Conservation (phyloP, 148 eudicot genomes). For the Selenicereus undatus region DNA sequence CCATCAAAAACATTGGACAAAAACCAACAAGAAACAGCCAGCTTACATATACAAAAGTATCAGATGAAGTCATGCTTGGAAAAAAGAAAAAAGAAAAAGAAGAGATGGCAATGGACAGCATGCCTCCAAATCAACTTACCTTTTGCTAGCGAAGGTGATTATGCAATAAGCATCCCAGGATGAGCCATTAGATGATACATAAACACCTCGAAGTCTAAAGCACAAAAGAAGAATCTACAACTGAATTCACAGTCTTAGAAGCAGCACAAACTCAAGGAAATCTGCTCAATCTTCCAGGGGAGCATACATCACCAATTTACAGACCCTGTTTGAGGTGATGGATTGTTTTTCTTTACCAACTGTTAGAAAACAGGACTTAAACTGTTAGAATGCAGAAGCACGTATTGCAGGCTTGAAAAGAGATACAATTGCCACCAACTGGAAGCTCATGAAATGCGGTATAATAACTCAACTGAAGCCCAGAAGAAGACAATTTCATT, state of each 20-base stretch:
- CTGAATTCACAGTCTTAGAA: conserved; percentile 2
- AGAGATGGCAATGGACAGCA: not conserved
- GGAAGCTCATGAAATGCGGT: no score
- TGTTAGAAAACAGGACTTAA: conserved; percentile 29
- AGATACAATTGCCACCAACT: no score
- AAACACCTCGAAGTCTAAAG: conserved; percentile 1
- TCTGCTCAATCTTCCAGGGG: conserved; percentile 1
- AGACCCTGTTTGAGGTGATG: conserved; percentile 37
- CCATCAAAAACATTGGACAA: no score
- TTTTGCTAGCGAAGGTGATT: conserved; percentile 8
- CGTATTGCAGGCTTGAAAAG: not conserved
- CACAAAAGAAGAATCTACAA: conserved; percentile 13
- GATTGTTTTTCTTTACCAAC: conserved; percentile 53
- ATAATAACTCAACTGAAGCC: not conserved
- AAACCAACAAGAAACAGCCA: no score
- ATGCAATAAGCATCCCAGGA: conserved; percentile 9
- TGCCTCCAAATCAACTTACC: conserved; percentile 8
- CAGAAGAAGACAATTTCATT: no score
- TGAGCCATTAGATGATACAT: conserved; percentile 15
- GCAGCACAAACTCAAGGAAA: conserved; percentile 7
- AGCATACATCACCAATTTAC: conserved; percentile 7
- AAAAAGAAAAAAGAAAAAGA: not conserved
- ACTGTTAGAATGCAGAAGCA: not conserved
- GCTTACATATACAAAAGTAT: not conserved
- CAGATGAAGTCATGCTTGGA: not conserved